Evolutionary conservation across 148 eudicot species (phyloP), one percentile per base, ranked within the genome.

Genomic region (Silene latifolia): DNA sequence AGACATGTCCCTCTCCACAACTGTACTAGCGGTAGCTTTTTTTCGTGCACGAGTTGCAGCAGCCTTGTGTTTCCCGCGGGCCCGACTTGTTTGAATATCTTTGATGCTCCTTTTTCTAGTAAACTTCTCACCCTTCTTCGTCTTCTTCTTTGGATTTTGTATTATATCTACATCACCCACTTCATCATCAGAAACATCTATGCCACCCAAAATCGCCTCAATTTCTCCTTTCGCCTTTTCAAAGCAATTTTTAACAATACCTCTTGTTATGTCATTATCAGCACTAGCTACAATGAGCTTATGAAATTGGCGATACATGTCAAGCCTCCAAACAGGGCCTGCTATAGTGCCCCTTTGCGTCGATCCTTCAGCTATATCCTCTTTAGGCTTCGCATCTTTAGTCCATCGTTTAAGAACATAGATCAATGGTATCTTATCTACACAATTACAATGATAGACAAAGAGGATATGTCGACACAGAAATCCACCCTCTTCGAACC

Each of bases 61-160:
- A 24, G 42, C 15, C 18, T 63, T 63, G 3, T 4, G 10, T 24
- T 29, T 63, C 42, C 39, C 67, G 2, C 39, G 8, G 24, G 67
- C 67, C 17, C 15, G 14, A 29, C 42, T 63, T 4, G 15, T 63
- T 4, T 63, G 14, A 24, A 63, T 29, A 9, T 25, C 67, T n/a
- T 10, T 23, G 1, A 63, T 1, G 17, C 35, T 29, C 13, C 42
- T 63, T 18, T 63, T 63, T 12, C 14, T 61, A 19, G 1, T 61
- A 61, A 61, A 61, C 29, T 27, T 27, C 29, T 27, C 29, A 19
- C 67, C 67, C 35, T 25, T 23, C 42, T 24, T 63, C 25, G 67
- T 63, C 39, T 63, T 63, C 17, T 8, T 15, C 42, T 13, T 63
- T 63, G 67, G 67, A 63, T 63, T 63, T 27, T 63, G 67, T 7